Base-by-base conservation (phyloP, 305 asterid genomes). In the Striga hermonthica region DNA sequence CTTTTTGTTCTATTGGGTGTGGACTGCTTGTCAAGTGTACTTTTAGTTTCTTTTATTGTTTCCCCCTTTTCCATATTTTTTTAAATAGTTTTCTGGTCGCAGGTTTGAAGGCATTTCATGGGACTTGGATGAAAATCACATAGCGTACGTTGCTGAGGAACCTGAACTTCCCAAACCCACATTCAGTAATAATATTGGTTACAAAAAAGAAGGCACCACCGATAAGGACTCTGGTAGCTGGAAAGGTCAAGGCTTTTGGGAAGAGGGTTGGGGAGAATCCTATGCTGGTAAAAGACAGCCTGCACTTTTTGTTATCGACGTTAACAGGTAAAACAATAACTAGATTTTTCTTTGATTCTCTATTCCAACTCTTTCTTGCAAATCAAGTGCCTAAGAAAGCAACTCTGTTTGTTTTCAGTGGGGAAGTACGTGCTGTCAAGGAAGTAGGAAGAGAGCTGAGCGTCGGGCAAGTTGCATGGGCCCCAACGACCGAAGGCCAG, bases 101-200 rank as follows among this genome's bases (percentile, higher is more conserved):
- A 93, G 99, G 99, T 93, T 93, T 15, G 99, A 90, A 82, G 97
- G 97, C 40, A 82, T 90, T 68, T 84, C 96, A 8, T 93, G 99
- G 97, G 83, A 88, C 79, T 74, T 74, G 3, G 91, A 90, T 60
- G 99, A 93, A 86, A 88, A 86, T 63, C 54, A 63, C 60, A 78
- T 90, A 74, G 95, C 97, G 74, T 93, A 90, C 85, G 88, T 85
- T 79, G 99, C 97, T 14, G 99, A 90, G 81, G 95, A 90, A 53
- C 91, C 95, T 28, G 86, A 80, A 57, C 83, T 76, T n/a, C 72
- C 78, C 43, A 86, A 86, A 73, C 96, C 95, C 14, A 78, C 86
- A 54, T 87, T 88, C 72, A 81, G 74, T 44, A 55, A 45, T 53
- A 55, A 45, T 53, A 64, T 67, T 14, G 96, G 90, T 61, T 86